Conservation (phyloP, 352 stramenopile genomes). For the Phytophthora cactorum region DNA sequence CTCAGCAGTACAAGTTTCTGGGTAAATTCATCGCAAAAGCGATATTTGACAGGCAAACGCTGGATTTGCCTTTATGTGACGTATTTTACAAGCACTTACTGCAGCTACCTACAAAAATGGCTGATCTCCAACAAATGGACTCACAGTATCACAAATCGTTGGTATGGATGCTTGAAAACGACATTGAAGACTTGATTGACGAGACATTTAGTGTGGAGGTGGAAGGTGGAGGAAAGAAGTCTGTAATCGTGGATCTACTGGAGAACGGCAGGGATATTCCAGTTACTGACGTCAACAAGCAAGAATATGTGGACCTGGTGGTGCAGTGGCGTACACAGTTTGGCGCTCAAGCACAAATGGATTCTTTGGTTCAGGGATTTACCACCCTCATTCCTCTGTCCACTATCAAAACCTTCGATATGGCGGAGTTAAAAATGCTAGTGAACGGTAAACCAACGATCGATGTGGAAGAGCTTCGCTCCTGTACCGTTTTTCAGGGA, state of each 20-base stretch:
- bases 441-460: conserved; percentile 70
- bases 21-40: conserved; percentile 87
- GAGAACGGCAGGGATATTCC: conserved; percentile 68
- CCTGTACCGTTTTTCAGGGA: conserved; percentile 81
- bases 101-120: conserved; percentile 44
- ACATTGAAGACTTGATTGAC: conserved; percentile 77
- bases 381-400: conserved; percentile 53
- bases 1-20: conserved; percentile 67
- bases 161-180: conserved; percentile 88
- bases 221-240: conserved; percentile 29
- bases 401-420: conserved; percentile 54
- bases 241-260: conserved; percentile 55
- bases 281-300: conserved; percentile 81
- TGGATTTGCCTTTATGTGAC: conserved; percentile 83
- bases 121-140: conserved; percentile 79
- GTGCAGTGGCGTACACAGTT: conserved; percentile 69
- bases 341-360: conserved; percentile 59
- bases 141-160: conserved; percentile 84
- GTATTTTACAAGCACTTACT: conserved; percentile 78
- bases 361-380: conserved; percentile 62
- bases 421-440: conserved; percentile 50
- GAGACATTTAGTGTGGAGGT: conserved; percentile 88
- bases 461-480: conserved; percentile 86
- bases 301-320: conserved; percentile 72
- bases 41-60: conserved; percentile 85